Evolutionary conservation across 352 stramenopile species (phyloP), one percentile per base, ranked within the genome.

Genomic region (Vaucheria bursata): DNA sequence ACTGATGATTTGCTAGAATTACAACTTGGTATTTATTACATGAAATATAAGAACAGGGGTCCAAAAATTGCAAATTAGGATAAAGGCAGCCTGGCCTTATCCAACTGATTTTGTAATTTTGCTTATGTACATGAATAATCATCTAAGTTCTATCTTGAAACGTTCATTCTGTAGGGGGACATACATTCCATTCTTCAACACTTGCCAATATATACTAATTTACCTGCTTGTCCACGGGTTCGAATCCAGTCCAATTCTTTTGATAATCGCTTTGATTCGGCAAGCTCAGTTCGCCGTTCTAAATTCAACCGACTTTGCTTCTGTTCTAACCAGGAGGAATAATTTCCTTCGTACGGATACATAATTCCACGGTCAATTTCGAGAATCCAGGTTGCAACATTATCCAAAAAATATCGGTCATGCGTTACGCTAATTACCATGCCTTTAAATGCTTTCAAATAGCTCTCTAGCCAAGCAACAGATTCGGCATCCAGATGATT

Each of bases 401-500:
- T 97, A 81, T 99, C 95, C 29, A 99, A 79, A 82, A 99, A 99
- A 85, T 98, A 98, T 29, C 95, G 88, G 85, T 99, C 96, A 88
- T 99, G 96, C 31, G 95, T 98, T 78, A 98, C 97, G 37, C 91
- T 96, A 34, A 99, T 90, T 70, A 98, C 93, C 0, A 94, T 98
- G 75, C 95, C 93, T 72, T 92, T 91, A 86, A 97, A 98, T 65
- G 91, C 88, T 75, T 93, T 89, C 75, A 99, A 87, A 81, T 97
- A 99, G n/a, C 91, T 84, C 84, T 99, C 94, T 32, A 99, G 88
- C 95, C 95, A 99, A 38, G 85, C 85, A 75, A 99, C 95, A 8
- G 88, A 95, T 84, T 97, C 92, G 18, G 92, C 92, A 86, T 98
- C 95, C 82, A 98, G 88, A 85, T 98, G 93, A 40, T 72, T 72